phyloP scores from a whole-genome alignment of 1,284 basidiomycete species.

The Neonothopanus nambi region DNA sequence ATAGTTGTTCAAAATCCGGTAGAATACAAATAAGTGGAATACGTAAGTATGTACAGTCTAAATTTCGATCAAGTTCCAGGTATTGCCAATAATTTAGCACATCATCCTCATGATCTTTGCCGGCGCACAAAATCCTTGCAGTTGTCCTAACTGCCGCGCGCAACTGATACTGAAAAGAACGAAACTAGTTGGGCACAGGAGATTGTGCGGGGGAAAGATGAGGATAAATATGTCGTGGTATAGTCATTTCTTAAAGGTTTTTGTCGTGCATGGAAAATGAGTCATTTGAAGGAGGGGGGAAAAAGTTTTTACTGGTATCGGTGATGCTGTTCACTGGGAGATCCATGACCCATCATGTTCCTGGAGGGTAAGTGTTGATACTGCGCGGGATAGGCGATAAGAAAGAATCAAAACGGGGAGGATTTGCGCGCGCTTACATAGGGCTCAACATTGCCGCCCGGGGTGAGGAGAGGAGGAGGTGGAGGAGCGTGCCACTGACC shows the following conservation, averaged over 20 bases:
- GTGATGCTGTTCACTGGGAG: slow-evolving; percentile 13
- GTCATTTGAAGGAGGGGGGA: not conserved
- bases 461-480: slow-evolving; percentile 39
- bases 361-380: slow-evolving; percentile 5
- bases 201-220: not conserved
- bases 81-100: slow-evolving; percentile 10
- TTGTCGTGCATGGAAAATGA: not conserved
- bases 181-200: not conserved
- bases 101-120: not conserved
- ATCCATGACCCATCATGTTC: slow-evolving; percentile 4
- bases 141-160: too few relatives aligned
- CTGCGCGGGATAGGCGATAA: slow-evolving; percentile 11
- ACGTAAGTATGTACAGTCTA: slow-evolving; percentile 7
- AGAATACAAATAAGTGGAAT: slow-evolving; percentile 12
- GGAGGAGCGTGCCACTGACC: slow-evolving; percentile 40
- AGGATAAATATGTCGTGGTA: not conserved
- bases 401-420: slow-evolving; percentile 1
- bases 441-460: slow-evolving; percentile 45
- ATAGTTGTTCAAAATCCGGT: not conserved
- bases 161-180: not conserved
- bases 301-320: slow-evolving; percentile 11
- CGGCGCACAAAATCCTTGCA: not conserved
- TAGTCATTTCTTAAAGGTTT: not conserved
- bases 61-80: slow-evolving; percentile 5
- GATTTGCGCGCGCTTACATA: slow-evolving; percentile 46